Conservation (phyloP, 805 yeast genomes). For the Barnettozyma vustinii region DNA sequence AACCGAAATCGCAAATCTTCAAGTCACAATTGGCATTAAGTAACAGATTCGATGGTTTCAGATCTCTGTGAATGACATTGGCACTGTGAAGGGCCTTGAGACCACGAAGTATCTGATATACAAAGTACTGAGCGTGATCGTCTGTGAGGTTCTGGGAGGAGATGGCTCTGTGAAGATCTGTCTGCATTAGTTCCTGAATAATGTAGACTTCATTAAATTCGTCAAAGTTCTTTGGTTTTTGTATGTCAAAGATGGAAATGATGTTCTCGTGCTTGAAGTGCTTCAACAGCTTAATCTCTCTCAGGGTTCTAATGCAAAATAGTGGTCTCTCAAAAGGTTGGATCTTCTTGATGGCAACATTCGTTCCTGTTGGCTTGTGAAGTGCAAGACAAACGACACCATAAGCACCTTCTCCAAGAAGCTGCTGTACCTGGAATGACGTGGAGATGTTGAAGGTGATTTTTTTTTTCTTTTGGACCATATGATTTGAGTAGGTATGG, state of each 20-base stretch:
- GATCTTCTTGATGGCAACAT: constrained; percentile 93
- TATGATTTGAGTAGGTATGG: neutral
- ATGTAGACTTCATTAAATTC: constrained; percentile 82
- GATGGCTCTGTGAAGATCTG: constrained; percentile 78
- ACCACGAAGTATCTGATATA: constrained; percentile 87
- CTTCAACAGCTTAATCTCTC: constrained; percentile 83
- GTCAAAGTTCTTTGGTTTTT: constrained; percentile 72
- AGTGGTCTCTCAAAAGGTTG: constrained; percentile 87
- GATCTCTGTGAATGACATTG: constrained; percentile 89
- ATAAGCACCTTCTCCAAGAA: constrained; percentile 95
- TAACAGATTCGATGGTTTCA: constrained; percentile 83
- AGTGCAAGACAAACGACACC: constrained; percentile 90
- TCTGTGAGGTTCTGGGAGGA: constrained; percentile 79
- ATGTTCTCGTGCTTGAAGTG: constrained; percentile 94
- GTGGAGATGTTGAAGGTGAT: constrained; percentile 77
- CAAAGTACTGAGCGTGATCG: constrained; percentile 90
- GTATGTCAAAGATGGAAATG: constrained; percentile 83
- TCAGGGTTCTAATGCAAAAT: constrained; percentile 81
- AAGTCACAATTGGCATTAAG: constrained; percentile 91
- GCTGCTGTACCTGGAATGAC: constrained; percentile 77
- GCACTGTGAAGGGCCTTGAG: constrained; percentile 88
- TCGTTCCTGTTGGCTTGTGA: constrained; percentile 78
- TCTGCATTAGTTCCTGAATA: constrained; percentile 84
- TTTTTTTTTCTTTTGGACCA: constrained; percentile 26
- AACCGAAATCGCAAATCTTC: constrained; percentile 90